These are phyloP conservation scores for Cardamine occulta DNA, from an alignment of 345 rosid species.

Conservation along the genomic window DNA sequence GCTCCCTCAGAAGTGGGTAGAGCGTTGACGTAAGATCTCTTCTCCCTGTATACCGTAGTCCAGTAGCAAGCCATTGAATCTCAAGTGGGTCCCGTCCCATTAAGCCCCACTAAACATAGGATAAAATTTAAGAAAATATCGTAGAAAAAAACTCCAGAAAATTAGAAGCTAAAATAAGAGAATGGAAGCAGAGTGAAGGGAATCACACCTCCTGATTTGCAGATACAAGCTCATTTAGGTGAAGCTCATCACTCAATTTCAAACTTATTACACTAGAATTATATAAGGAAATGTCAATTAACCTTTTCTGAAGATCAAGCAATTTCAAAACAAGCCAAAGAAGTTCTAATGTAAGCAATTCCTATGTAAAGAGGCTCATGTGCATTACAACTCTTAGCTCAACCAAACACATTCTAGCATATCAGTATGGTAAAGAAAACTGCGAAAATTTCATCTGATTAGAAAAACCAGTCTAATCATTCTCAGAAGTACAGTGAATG, in stretches of 20 bases:
- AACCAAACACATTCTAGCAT: not conserved
- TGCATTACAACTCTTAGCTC: not conserved
- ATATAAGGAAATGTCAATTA: not conserved
- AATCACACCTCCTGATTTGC: constrained; percentile 84
- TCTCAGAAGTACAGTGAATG: constrained; percentile 13
- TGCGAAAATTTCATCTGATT: not conserved
- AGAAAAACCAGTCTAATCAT: not conserved
- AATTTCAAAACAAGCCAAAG: not conserved
- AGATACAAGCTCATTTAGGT: constrained; percentile 90
- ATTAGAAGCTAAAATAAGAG: constrained; percentile 15
- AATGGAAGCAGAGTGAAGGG: constrained; percentile 33
- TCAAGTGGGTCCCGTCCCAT: constrained; percentile 83
- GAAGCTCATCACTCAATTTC: constrained; percentile 87
- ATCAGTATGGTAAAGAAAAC: not conserved
- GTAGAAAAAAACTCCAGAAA: constrained; percentile 10
- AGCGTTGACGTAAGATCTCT: constrained; percentile 79
- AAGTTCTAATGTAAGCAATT: not conserved
- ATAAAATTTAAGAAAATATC: constrained; percentile 25
- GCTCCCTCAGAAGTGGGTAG: constrained; percentile 73
- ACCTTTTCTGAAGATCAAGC: not conserved
- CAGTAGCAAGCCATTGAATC: constrained; percentile 88
- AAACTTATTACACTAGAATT: constrained; percentile 41
- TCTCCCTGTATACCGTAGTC: constrained; percentile 95
- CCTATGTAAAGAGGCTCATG: not conserved
- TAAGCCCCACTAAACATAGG: constrained; percentile 69